Evolutionary conservation across 306 rosid genomes (phyloP).

Genomic region (Malus fusca): DNA sequence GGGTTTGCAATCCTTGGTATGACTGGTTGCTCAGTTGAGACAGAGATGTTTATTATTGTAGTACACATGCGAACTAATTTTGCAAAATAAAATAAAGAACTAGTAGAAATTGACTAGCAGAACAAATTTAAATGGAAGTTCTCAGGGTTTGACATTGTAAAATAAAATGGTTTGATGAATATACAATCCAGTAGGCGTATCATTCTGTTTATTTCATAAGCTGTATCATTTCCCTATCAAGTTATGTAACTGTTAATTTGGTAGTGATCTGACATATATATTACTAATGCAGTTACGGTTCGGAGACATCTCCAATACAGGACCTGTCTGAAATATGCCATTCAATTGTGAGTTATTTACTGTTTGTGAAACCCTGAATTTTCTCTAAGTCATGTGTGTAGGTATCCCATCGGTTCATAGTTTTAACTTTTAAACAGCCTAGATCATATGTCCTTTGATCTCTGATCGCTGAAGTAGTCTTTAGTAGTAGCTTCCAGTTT

Average conservation of each 20-base stretch:
- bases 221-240: neutral
- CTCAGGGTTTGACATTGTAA: neutral
- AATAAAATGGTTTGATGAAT: too few species aligned
- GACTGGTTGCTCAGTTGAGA: neutral
- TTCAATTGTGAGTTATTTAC: conserved; percentile 52
- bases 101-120: neutral
- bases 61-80: neutral
- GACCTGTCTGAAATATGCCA: conserved; percentile 83
- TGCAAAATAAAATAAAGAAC: too few species aligned
- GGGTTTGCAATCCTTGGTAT: neutral
- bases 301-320: conserved; percentile 63
- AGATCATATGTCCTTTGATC: neutral
- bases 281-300: conserved; percentile 70
- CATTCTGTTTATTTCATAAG: neutral
- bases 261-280: conserved; percentile 19
- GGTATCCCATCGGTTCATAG: neutral
- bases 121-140: neutral
- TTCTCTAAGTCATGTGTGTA: conserved; percentile 6
- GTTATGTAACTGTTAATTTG: neutral
- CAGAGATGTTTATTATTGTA: neutral
- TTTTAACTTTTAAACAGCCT: neutral
- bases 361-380: neutral
- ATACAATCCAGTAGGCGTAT: neutral
- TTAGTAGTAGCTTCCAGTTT: neutral
- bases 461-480: neutral